Percentiles rank a stretch among this genome's conserved stretches.
Conservation (phyloP, 1,284 basidiomycete species). For the Tremellales sp. region DNA sequence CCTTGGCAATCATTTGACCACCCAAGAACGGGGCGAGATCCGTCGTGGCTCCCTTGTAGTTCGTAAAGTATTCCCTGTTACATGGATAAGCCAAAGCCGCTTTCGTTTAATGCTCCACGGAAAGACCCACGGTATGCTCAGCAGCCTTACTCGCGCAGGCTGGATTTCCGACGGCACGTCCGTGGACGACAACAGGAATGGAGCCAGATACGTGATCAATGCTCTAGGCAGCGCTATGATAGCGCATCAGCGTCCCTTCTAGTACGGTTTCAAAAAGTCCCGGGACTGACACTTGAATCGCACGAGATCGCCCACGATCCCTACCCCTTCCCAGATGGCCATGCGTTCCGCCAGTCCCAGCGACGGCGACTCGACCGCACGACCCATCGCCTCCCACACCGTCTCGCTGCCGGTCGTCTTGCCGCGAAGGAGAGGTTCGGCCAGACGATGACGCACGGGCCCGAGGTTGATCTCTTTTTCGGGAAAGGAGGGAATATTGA, state of each 20-base stretch:
- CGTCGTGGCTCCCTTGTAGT: constrained; percentile 79
- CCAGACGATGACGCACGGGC: constrained; percentile 81
- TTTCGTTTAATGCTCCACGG: not conserved
- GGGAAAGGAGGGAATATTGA: constrained; percentile 63
- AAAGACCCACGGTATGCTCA: constrained; percentile 62
- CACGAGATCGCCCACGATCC: constrained; percentile 76
- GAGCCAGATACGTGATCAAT: constrained; percentile 67
- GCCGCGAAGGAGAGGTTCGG: constrained; percentile 71
- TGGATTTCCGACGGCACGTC: constrained; percentile 56
- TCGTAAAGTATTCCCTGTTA: constrained; percentile 73
- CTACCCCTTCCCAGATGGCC: constrained; percentile 72
- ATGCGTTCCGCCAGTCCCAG: constrained; percentile 56
- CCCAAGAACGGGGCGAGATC: constrained; percentile 82
- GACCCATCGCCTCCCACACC: constrained; percentile 45
- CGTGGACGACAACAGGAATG: constrained; percentile 63
- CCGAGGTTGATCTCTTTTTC: constrained; percentile 72
- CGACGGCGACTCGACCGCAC: constrained; percentile 33
- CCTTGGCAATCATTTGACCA: constrained; percentile 80
- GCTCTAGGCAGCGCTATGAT: constrained; percentile 53
- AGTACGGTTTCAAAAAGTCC: not conserved
- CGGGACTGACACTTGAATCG: constrained; percentile 65
- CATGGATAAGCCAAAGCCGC: not conserved
- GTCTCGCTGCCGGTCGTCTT: constrained; percentile 54
- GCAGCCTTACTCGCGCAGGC: constrained; percentile 60
- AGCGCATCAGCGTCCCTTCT: constrained; percentile 32